A percentile compares a stretch with the other conserved stretches of the same genome.
These are phyloP conservation scores for Blastobotrys mokoenaii DNA, from an alignment of 805 yeast species.

Conservation along the genomic window DNA sequence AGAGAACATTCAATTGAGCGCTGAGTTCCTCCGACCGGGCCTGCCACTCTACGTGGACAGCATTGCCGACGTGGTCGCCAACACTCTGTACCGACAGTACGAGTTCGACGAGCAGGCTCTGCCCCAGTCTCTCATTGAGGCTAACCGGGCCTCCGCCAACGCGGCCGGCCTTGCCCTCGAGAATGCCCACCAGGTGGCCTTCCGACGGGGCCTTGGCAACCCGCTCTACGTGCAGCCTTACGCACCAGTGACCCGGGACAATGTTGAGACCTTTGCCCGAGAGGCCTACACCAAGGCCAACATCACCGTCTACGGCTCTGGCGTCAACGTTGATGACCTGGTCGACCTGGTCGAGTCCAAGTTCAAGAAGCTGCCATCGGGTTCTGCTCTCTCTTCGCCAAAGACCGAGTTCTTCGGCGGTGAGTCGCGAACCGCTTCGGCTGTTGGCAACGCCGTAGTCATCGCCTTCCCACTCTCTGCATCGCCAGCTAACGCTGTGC, in stretches of 20 bases:
- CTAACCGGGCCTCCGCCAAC: slow-evolving; percentile 34
- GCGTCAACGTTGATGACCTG: slow-evolving; percentile 67
- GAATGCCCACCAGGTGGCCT: slow-evolving; percentile 69
- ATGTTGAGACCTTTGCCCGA: slow-evolving; percentile 57
- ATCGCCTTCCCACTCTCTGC: slow-evolving; percentile 66
- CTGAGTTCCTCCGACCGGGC: slow-evolving; percentile 77
- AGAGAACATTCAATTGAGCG: slow-evolving; percentile 72
- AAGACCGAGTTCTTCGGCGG: slow-evolving; percentile 48
- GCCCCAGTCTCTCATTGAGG: slow-evolving; percentile 68
- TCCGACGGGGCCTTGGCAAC: slow-evolving; percentile 82
- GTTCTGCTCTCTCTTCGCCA: slow-evolving; percentile 40
- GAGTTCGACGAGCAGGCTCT: slow-evolving; percentile 75
- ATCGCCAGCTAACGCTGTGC: slow-evolving; percentile 58
- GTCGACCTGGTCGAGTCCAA: slow-evolving; percentile 50
- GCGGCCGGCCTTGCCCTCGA: slow-evolving; percentile 62
- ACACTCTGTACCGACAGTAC: slow-evolving; percentile 70
- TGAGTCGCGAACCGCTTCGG: slow-evolving; percentile 50
- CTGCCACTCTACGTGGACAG: slow-evolving; percentile 89
- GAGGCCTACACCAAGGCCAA: slow-evolving; percentile 62
- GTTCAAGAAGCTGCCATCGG: slow-evolving; percentile 54
- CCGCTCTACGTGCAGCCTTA: slow-evolving; percentile 69
- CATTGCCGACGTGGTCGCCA: slow-evolving; percentile 58
- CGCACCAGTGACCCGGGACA: slow-evolving; percentile 49
- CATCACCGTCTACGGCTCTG: slow-evolving; percentile 62
- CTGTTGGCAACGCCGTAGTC: slow-evolving; percentile 63